phyloP scores from a whole-genome alignment of 306 rosid species.

The Gynostemma pentaphyllum region DNA sequence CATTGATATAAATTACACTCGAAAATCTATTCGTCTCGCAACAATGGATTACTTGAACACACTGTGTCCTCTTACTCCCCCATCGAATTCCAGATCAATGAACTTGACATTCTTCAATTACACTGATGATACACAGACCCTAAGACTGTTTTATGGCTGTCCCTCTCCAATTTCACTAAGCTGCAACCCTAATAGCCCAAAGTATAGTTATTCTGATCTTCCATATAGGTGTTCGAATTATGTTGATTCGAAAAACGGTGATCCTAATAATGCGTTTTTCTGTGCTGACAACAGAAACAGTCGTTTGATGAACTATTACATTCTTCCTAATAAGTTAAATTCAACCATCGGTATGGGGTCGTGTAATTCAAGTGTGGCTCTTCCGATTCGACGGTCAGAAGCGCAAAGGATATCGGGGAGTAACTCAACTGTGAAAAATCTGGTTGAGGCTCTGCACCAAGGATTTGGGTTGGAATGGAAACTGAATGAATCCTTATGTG shows the following conservation, averaged over 20 bases:
- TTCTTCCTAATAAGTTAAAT: background rate
- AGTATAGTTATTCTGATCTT: too few species aligned
- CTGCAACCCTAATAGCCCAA: background rate
- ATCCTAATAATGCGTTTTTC: too few species aligned
- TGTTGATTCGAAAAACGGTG: too few species aligned
- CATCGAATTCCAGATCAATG: too few species aligned
- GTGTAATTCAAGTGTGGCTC: too few species aligned
- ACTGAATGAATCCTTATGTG: conserved; percentile 24
- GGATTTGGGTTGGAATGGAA: conserved; percentile 37
- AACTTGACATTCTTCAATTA: conserved; percentile 12
- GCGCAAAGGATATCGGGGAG: background rate
- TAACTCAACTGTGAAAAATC: background rate
- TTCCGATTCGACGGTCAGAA: too few species aligned
- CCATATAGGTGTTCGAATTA: too few species aligned
- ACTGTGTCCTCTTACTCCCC: conserved; percentile 15
- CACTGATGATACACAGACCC: conserved; percentile 9
- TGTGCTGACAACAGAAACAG: conserved; percentile 14
- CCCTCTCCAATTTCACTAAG: too few species aligned
- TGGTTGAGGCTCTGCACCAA: conserved; percentile 16
- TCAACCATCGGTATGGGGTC: conserved; percentile 8
- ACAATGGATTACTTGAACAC: conserved; percentile 27
- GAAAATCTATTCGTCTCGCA: conserved; percentile 16
- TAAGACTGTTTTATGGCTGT: conserved; percentile 28
- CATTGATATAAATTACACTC: conserved; percentile 8
- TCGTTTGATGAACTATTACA: conserved; percentile 7